Conservation (phyloP, 768 basidiomycete species). For the Suillus cothurnatus region DNA sequence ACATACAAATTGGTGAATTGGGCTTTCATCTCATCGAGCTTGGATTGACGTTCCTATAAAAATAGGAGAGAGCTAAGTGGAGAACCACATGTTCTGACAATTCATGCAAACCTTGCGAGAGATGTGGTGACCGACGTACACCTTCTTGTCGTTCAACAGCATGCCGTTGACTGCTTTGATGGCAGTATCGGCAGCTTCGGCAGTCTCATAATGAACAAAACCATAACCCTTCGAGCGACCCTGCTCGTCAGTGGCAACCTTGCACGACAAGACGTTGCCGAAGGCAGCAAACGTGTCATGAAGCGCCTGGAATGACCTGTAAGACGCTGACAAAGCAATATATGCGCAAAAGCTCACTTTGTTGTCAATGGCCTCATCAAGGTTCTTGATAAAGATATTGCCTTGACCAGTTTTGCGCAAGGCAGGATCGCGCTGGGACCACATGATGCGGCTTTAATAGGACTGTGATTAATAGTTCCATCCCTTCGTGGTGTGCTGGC, state of each 20-base stretch:
- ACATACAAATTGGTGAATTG: slow-evolving; percentile 99
- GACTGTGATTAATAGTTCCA: slow-evolving; percentile 10
- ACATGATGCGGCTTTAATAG: slow-evolving; percentile 91
- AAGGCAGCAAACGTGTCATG: slow-evolving; percentile 99
- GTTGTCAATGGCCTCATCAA: slow-evolving; percentile 97
- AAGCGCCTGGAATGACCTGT: slow-evolving; percentile 64
- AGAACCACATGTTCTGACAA: background rate
- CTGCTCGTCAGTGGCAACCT: slow-evolving; percentile 95
- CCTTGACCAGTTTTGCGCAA: slow-evolving; percentile 99
- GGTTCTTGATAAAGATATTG: slow-evolving; percentile 99
- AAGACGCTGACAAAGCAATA: background rate
- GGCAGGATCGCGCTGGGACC: slow-evolving; percentile 99
- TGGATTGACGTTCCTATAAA: slow-evolving; percentile 89
- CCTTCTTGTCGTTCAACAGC: slow-evolving; percentile 99
- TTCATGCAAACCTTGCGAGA: slow-evolving; percentile 77
- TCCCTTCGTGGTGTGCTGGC: background rate
- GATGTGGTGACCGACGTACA: slow-evolving; percentile 96
- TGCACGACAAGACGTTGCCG: slow-evolving; percentile 98
- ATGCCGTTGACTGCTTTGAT: slow-evolving; percentile 99
- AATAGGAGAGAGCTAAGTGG: background rate
- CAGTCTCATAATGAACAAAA: slow-evolving; percentile 98
- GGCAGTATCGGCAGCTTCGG: slow-evolving; percentile 92
- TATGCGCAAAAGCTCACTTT: slow-evolving; percentile 54
- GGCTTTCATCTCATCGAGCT: slow-evolving; percentile 95
- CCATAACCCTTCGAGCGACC: slow-evolving; percentile 97